A percentile compares a stretch with the other conserved stretches of the same genome.
phyloP scores from a whole-genome alignment of 441 rosid genomes.

The Pelargonium fulgidum region DNA sequence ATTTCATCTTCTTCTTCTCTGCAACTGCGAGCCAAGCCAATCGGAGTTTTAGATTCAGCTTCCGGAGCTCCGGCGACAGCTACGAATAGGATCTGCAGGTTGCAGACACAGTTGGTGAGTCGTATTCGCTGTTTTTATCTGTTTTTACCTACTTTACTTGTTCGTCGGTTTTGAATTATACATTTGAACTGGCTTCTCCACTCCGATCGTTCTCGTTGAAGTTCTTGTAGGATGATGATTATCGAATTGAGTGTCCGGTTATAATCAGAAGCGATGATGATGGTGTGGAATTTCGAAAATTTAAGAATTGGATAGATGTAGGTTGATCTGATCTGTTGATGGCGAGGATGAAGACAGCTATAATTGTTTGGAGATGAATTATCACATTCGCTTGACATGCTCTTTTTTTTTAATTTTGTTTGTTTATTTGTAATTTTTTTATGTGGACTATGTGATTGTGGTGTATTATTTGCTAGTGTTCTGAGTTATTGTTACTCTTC shows the following conservation, averaged over 20 bases:
- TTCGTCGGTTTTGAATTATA: neutral
- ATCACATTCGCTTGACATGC: constrained; percentile 1
- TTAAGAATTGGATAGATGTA: neutral
- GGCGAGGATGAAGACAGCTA: neutral
- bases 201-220: neutral
- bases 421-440: neutral
- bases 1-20: neutral
- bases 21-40: constrained; percentile 3
- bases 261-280: neutral
- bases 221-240: neutral
- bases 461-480: neutral
- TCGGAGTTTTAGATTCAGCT: neutral
- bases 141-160: neutral
- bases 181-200: constrained; percentile 2
- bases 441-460: neutral
- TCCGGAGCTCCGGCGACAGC: constrained; percentile 4
- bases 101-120: constrained; percentile 3
- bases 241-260: neutral
- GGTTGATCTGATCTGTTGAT: constrained; percentile 1
- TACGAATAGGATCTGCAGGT: neutral
- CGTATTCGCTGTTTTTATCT: neutral
- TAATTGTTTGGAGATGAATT: neutral
- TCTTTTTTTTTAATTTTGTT: neutral
- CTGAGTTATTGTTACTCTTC: neutral
- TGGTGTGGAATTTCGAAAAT: neutral